Conservation (phyloP, 352 stramenopile species). For the Pythium coloratum region DNA sequence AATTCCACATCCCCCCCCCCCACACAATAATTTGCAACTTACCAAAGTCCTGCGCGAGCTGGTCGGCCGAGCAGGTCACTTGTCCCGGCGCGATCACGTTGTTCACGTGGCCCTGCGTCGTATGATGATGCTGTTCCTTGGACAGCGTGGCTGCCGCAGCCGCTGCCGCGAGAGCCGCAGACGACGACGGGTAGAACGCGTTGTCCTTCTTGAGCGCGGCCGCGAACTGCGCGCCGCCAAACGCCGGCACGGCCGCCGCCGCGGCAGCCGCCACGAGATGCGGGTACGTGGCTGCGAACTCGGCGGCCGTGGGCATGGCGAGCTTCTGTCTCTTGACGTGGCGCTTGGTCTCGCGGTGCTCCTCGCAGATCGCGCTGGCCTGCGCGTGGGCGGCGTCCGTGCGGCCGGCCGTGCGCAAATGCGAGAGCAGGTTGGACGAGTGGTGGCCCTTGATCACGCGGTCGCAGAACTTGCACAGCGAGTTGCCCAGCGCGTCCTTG, state of each 20-base stretch:
- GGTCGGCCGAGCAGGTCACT: conserved; percentile 48
- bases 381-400: conserved; percentile 73
- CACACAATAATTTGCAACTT: conserved; percentile 9
- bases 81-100: conserved; percentile 22
- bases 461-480: conserved; percentile 83
- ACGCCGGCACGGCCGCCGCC: conserved; percentile 35
- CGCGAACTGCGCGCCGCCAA: conserved; percentile 22
- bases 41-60: conserved; percentile 72
- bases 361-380: conserved; percentile 71
- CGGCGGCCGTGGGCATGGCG: conserved; percentile 45
- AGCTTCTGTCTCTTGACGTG: conserved; percentile 75
- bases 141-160: conserved; percentile 42
- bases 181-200: conserved; percentile 19
- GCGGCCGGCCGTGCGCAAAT: conserved; percentile 70
- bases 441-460: conserved; percentile 86
- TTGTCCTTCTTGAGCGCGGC: conserved; percentile 32
- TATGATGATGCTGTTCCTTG: conserved; percentile 55
- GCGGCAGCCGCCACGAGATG: conserved; percentile 47
- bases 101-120: conserved; percentile 1
- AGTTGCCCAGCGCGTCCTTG: conserved; percentile 74
- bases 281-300: conserved; percentile 52
- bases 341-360: conserved; percentile 80
- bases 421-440: conserved; percentile 79
- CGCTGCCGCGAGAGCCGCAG: conserved; percentile 35
- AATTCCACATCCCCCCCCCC: not conserved